Evolutionary conservation across 306 rosid species (phyloP).

Genomic region (Leucaena leucocephala): DNA sequence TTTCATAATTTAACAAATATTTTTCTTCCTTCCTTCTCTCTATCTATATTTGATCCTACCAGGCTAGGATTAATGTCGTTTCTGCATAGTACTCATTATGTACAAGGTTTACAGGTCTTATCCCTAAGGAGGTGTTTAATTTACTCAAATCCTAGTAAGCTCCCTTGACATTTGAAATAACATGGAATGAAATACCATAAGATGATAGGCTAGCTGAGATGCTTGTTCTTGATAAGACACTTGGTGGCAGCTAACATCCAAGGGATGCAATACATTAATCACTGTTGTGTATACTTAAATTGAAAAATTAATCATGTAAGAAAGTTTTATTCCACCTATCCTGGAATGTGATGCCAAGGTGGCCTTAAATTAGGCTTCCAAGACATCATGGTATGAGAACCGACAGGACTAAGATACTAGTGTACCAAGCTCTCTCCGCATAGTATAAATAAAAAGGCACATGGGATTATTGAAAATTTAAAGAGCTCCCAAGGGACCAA

Average conservation of each 20-base stretch:
- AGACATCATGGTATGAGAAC: neutral
- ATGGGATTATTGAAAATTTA: neutral
- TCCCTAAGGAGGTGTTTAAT: conserved; percentile 17
- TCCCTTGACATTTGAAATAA: neutral
- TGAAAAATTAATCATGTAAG: neutral
- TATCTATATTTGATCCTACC: no score
- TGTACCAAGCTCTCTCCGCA: neutral
- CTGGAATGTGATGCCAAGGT: neutral
- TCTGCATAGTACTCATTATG: conserved; percentile 1
- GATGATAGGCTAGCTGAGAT: neutral
- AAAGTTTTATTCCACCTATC: neutral
- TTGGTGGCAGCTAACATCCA: neutral
- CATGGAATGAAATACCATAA: neutral
- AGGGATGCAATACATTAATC: neutral
- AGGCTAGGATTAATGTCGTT: conserved; percentile 13
- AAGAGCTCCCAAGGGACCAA: neutral
- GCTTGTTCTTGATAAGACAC: neutral
- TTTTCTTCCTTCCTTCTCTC: no score
- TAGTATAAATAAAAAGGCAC: neutral
- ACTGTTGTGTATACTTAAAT: neutral
- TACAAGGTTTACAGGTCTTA: conserved; percentile 12
- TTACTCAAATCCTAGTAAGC: neutral
- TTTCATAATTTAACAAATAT: no score
- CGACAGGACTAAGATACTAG: neutral
- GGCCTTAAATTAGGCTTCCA: neutral